phyloP scores from a whole-genome alignment of 768 basidiomycete species.

The Trichaptum fuscoviolaceum region DNA sequence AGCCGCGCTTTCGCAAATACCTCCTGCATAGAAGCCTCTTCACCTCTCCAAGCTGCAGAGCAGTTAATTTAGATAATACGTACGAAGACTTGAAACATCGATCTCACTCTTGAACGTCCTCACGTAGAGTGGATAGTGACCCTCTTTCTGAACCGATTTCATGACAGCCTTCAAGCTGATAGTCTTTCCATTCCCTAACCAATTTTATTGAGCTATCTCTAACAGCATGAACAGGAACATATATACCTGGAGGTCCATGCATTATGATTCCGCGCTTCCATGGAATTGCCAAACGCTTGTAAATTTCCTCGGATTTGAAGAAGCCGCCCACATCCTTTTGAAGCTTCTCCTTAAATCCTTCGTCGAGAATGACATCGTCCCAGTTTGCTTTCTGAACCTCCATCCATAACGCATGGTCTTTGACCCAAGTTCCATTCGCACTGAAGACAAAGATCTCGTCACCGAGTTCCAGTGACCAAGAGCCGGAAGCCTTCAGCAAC shows the following conservation, averaged over 20 bases:
- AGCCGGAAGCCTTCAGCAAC: neutral
- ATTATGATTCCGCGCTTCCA: slow-evolving; percentile 27
- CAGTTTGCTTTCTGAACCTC: slow-evolving; percentile 26
- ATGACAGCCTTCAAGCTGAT: slow-evolving; percentile 33
- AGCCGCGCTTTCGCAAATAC: slow-evolving; percentile 33
- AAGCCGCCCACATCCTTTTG: slow-evolving; percentile 34
- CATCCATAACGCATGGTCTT: slow-evolving; percentile 20
- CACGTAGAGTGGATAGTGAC: slow-evolving; percentile 33
- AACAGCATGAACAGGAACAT: slow-evolving; percentile 5
- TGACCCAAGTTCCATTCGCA: slow-evolving; percentile 29
- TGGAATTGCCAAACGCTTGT: slow-evolving; percentile 32
- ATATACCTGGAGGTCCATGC: slow-evolving; percentile 4
- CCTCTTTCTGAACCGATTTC: slow-evolving; percentile 22
- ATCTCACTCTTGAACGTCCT: slow-evolving; percentile 33
- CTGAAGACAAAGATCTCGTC: slow-evolving; percentile 32
- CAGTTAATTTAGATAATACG: neutral
- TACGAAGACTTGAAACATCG: neutral
- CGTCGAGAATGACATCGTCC: slow-evolving; percentile 30
- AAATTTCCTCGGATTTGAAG: slow-evolving; percentile 32
- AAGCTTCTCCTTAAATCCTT: slow-evolving; percentile 28
- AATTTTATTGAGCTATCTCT: neutral
- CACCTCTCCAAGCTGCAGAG: slow-evolving; percentile 7
- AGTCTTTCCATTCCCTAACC: slow-evolving; percentile 34
- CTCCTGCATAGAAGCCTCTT: slow-evolving; percentile 24
- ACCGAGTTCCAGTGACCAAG: slow-evolving; percentile 8